phyloP scores from a whole-genome alignment of 768 basidiomycete species.

The Boletellus ananas region DNA sequence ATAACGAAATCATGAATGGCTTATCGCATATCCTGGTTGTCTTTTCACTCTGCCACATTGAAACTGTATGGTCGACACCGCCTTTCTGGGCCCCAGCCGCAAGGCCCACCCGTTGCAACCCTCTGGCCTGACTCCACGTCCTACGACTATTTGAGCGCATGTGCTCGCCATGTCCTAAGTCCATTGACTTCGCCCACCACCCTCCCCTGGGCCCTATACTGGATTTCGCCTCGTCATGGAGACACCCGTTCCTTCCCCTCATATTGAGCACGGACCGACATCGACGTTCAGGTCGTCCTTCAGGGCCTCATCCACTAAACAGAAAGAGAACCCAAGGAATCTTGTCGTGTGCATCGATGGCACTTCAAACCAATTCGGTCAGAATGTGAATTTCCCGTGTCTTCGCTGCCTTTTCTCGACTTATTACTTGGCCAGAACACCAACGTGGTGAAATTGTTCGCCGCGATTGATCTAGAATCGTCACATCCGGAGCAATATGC shows the following conservation, averaged over 20 bases:
- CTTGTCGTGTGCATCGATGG: constrained; percentile 1
- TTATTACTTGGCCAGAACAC: constrained; percentile 30
- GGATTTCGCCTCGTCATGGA: neutral
- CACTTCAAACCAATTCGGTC: neutral
- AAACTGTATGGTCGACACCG: neutral
- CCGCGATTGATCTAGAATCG: constrained; percentile 19
- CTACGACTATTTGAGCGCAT: constrained; percentile 6
- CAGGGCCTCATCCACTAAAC: neutral
- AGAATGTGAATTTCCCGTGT: neutral
- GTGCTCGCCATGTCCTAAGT: neutral
- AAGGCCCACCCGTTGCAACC: neutral
- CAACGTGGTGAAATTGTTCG: constrained; percentile 36
- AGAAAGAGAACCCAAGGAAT: neutral
- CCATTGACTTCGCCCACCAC: neutral
- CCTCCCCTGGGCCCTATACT: neutral
- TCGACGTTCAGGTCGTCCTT: neutral
- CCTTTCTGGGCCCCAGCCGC: neutral
- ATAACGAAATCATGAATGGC: constrained; percentile 2
- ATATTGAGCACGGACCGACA: neutral
- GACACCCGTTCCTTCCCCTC: neutral
- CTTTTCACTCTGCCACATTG: neutral
- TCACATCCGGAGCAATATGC: constrained; percentile 22
- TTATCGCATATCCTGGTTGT: neutral
- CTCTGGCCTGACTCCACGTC: neutral
- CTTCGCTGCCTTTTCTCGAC: neutral